These are phyloP conservation scores for Candida argentea DNA, from an alignment of 805 yeast species.

Conservation along the genomic window DNA sequence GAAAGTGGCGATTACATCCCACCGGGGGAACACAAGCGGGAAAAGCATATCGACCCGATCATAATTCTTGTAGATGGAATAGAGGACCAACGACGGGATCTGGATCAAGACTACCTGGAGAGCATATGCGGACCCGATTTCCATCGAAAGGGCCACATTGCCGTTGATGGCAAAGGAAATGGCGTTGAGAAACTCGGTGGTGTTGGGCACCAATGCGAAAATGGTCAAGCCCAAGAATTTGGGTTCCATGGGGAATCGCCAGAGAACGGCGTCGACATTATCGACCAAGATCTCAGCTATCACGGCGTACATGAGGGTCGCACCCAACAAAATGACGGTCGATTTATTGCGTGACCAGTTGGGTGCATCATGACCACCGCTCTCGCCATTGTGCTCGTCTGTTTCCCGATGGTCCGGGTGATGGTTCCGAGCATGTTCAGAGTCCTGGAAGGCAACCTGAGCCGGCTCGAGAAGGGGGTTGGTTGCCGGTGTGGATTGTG, in stretches of 20 bases:
- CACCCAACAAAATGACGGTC: slow-evolving; percentile 67
- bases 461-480: slow-evolving; percentile 1
- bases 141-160: slow-evolving; percentile 93
- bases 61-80: slow-evolving; percentile 44
- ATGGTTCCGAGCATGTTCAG: slow-evolving; percentile 1
- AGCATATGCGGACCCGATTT: slow-evolving; percentile 96
- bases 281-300: slow-evolving; percentile 93
- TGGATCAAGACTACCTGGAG: slow-evolving; percentile 90
- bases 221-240: slow-evolving; percentile 89
- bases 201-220: slow-evolving; percentile 92
- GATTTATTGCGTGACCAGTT: slow-evolving; percentile 90
- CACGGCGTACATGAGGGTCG: slow-evolving; percentile 81
- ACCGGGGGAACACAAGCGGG: slow-evolving; percentile 82
- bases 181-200: slow-evolving; percentile 94
- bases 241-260: slow-evolving; percentile 73
- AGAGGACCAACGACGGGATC: slow-evolving; percentile 81
- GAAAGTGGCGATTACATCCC: slow-evolving; percentile 86
- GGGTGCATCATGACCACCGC: slow-evolving; percentile 92
- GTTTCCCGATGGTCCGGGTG: slow-evolving; percentile 8
- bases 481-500: slow-evolving; percentile 1
- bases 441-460: slow-evolving; percentile 1
- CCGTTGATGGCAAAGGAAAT: slow-evolving; percentile 95
- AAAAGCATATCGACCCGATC: slow-evolving; percentile 42
- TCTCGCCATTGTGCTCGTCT: slow-evolving; percentile 21
- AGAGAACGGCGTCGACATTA: slow-evolving; percentile 80